Conservation (phyloP, 345 rosid species). For the Linum trigynum region DNA sequence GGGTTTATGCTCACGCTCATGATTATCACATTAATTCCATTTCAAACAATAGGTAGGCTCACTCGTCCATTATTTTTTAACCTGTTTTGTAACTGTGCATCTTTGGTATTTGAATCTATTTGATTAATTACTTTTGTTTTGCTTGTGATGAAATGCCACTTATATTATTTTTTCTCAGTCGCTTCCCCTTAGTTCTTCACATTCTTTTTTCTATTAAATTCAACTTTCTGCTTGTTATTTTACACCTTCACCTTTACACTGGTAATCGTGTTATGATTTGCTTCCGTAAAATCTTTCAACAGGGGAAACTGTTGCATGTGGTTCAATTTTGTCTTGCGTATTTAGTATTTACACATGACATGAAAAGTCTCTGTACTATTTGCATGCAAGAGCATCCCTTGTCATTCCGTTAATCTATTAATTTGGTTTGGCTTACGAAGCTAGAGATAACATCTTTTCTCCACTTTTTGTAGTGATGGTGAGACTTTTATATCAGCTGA, state of each 20-base stretch:
- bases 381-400: background rate
- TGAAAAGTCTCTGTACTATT: background rate
- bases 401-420: no score
- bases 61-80: background rate
- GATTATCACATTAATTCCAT: conserved; percentile 36
- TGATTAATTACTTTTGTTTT: background rate
- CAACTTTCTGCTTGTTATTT: no score
- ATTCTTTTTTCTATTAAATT: no score
- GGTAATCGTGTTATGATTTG: no score
- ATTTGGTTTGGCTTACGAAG: no score
- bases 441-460: background rate
- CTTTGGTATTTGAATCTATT: background rate
- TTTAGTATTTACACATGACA: no score
- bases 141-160: background rate
- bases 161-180: background rate
- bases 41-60: conserved; percentile 32
- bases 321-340: no score
- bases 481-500: conserved; percentile 63
- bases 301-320: no score
- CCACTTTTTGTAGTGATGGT: conserved; percentile 36
- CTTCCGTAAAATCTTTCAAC: no score
- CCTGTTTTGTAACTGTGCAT: conserved; percentile 5
- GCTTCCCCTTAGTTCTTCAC: no score
- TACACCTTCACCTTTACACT: no score
- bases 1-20: conserved; percentile 13